Percentiles rank a stretch among this genome's conserved stretches.
Conservation (phyloP, 2,329 filamentous ascomycete genomes). For the Penicillium digitatum region DNA sequence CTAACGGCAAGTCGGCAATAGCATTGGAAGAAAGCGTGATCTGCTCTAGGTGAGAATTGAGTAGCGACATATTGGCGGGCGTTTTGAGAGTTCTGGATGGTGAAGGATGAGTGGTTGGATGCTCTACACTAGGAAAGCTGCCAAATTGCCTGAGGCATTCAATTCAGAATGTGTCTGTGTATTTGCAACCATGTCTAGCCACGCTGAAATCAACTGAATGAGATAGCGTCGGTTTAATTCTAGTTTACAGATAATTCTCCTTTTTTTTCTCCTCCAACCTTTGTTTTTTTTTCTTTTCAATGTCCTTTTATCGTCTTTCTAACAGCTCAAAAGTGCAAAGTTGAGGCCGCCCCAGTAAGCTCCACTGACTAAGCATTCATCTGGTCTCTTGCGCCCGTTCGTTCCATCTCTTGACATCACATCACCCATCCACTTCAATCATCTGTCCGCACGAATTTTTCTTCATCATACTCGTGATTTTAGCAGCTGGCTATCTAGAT, state of each 20-base stretch:
- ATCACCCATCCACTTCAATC: slow-evolving; percentile 31
- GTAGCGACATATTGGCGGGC: slow-evolving; percentile 57
- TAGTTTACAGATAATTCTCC: background rate
- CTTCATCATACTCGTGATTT: slow-evolving; percentile 16
- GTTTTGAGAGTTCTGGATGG: background rate
- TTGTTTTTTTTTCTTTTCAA: background rate
- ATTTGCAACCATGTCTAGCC: background rate
- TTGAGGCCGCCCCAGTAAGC: slow-evolving; percentile 21
- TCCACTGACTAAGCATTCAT: slow-evolving; percentile 35
- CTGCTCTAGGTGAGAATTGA: slow-evolving; percentile 70
- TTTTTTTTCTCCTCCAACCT: background rate
- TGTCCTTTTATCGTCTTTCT: background rate
- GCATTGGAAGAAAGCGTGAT: slow-evolving; percentile 71
- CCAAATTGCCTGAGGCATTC: slow-evolving; percentile 4
- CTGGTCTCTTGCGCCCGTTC: slow-evolving; percentile 32
- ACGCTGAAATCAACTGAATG: background rate
- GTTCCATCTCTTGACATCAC: slow-evolving; percentile 40
- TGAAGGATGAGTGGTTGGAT: background rate
- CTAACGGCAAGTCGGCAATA: slow-evolving; percentile 70
- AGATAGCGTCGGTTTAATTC: background rate
- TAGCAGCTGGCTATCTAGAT: slow-evolving; percentile 11
- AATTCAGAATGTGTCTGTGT: background rate
- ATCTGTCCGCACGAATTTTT: slow-evolving; percentile 14
- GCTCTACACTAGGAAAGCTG: slow-evolving; percentile 5
- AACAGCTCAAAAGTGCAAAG: slow-evolving; percentile 7